phyloP scores from a whole-genome alignment of 148 eudicot species.

The Rhododendron mucronatum region DNA sequence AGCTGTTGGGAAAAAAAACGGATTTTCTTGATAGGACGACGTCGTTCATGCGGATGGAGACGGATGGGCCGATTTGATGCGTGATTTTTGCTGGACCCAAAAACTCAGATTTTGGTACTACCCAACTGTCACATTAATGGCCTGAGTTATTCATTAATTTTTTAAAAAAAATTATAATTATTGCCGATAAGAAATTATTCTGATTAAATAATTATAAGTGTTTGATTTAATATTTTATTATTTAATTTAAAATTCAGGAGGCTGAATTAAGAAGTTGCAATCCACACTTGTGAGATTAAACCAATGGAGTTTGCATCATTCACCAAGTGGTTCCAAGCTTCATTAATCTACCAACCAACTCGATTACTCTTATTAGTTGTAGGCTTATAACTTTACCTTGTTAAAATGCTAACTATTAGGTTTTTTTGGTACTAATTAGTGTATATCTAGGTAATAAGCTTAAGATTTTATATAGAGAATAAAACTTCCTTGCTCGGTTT shows the following conservation, averaged over 20 bases:
- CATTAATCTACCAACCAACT: not conserved
- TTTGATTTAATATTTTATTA: too few relatives aligned
- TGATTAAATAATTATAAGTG: too few relatives aligned
- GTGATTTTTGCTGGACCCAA: not conserved
- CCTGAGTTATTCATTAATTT: too few relatives aligned
- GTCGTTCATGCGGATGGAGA: not conserved
- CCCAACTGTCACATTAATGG: too few relatives aligned
- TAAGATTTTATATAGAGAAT: not conserved
- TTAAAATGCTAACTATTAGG: not conserved
- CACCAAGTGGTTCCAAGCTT: not conserved
- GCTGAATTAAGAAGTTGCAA: not conserved
- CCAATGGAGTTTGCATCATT: not conserved
- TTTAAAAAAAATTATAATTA: too few relatives aligned
- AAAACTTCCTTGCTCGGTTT: not conserved
- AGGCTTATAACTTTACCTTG: not conserved
- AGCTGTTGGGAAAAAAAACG: not conserved
- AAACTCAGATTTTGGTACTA: too few relatives aligned
- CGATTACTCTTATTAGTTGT: too few relatives aligned
- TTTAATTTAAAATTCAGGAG: too few relatives aligned
- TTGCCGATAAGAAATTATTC: too few relatives aligned
- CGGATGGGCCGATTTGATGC: not conserved
- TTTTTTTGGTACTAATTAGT: not conserved
- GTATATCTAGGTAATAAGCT: not conserved
- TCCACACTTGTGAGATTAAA: not conserved
- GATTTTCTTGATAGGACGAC: not conserved